Evolutionary conservation across 2,329 filamentous ascomycete species (phyloP).

Genomic region (Penicillium sp.): DNA sequence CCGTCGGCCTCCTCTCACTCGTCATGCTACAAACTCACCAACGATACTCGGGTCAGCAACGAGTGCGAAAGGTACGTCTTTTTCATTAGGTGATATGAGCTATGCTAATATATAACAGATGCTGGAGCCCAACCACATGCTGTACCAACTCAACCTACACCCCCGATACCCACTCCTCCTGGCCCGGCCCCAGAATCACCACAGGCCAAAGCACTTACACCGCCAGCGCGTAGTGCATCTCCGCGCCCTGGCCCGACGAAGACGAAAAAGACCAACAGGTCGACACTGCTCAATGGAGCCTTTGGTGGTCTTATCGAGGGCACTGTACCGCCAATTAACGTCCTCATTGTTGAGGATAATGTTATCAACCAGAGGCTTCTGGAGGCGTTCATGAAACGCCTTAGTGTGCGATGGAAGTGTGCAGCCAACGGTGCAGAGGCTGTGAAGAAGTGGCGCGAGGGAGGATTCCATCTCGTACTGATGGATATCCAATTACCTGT

Average conservation of each 20-base stretch:
- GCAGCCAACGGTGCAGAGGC: constrained; percentile 94
- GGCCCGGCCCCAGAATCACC: constrained; percentile 43
- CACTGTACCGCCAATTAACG: constrained; percentile 91
- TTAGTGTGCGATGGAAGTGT: constrained; percentile 97
- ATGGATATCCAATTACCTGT: constrained; percentile 99
- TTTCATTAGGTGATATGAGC: constrained; percentile 6
- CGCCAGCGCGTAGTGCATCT: constrained; percentile 50
- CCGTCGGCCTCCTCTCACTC: constrained; percentile 62
- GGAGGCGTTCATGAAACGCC: constrained; percentile 91
- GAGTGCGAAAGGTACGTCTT: constrained; percentile 47
- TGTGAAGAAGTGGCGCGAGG: constrained; percentile 87
- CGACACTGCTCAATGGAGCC: constrained; percentile 38
- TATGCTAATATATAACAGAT: constrained; percentile 31
- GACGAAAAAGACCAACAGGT: constrained; percentile 39
- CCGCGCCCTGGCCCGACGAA: constrained; percentile 49
- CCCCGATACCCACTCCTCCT: constrained; percentile 41
- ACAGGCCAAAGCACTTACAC: constrained; percentile 40
- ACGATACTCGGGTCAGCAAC: constrained; percentile 64
- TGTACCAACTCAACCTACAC: constrained; percentile 33
- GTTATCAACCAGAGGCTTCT: constrained; percentile 94
- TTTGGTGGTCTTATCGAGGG: constrained; percentile 74
- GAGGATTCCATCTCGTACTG: constrained; percentile 92
- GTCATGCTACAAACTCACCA: constrained; percentile 82
- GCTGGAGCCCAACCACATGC: constrained; percentile 29
- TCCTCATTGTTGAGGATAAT: constrained; percentile 97